Base-by-base conservation (phyloP, 2,329 filamentous ascomycete species). In the Fusarium lyarnte region DNA sequence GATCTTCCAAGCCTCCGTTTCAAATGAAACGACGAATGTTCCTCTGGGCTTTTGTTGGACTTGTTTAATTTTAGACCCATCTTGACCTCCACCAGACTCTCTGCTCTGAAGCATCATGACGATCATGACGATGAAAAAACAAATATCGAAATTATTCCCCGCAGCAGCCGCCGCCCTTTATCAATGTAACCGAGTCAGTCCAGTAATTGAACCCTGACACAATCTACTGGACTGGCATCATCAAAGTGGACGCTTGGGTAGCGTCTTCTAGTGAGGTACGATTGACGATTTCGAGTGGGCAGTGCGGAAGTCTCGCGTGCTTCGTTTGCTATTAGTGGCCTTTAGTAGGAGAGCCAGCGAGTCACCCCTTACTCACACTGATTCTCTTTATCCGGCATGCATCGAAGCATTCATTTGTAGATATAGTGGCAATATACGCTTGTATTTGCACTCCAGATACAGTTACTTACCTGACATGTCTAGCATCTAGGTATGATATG, bases 221-320 rank as follows among this genome's bases (percentile, higher is more conserved):
- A 63, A 49, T 58, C 51, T 55, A 61, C 29, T 53, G 54, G 36
- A 33, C 45, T 64, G 58, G 38, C 46, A 49, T 51, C 49, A 69
- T 39, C 64, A 58, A 62, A 72, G 64, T 70, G 67, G 66, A 70
- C 66, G 59, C 58, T 69, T 57, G 69, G 39, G 69, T 72, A 59
- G 69, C 69, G 52, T 64, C 69, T 70, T 46, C 52, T 64, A 45
- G 67, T 70, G 43, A 54, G 41, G 59, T 46, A 59, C 54, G 43
- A 63, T 72, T 63, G 58, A 57, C 69, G 69, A 72, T 58, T 65
- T 58, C 47, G 25, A 58, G 66, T 66, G 66, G 67, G 23, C 46
- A 72, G 45, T 53, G 64, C 51, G 55, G 53, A 55, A 60, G 29
- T 19, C 19, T 60, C 47, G 58, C 58, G 47, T 63, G 69, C 69